A percentile compares a stretch with the other conserved stretches of the same genome.
phyloP scores from a whole-genome alignment of 306 rosid genomes.

The Begonia peltatifolia region DNA sequence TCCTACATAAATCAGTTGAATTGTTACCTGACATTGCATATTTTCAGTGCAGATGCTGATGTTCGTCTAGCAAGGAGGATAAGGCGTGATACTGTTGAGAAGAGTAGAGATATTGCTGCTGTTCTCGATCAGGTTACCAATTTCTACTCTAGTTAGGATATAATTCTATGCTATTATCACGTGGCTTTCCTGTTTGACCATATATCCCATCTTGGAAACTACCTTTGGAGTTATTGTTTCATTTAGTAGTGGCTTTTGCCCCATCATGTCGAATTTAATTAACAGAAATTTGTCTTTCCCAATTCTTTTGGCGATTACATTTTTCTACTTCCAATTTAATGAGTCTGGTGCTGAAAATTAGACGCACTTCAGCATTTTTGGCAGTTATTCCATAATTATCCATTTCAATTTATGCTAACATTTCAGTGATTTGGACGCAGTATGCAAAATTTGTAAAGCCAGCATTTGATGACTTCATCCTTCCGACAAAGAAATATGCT shows the following conservation, averaged over 20 bases:
- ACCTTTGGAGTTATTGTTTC: too few species aligned
- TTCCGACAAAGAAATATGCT: slow-evolving; percentile 97
- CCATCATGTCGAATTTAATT: too few species aligned
- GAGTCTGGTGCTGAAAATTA: too few species aligned
- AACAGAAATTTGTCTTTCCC: too few species aligned
- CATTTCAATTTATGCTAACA: slow-evolving; percentile 12
- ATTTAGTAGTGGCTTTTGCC: too few species aligned
- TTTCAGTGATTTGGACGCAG: slow-evolving; percentile 38
- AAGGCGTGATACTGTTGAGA: slow-evolving; percentile 78
- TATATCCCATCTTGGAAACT: too few species aligned
- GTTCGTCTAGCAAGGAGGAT: slow-evolving; percentile 97
- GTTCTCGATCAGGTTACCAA: slow-evolving; percentile 88
- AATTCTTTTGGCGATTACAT: too few species aligned
- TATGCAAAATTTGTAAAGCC: slow-evolving; percentile 96
- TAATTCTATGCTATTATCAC: too few species aligned
- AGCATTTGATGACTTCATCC: slow-evolving; percentile 95
- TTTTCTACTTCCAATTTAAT: too few species aligned
- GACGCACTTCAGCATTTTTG: too few species aligned
- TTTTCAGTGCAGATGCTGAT: slow-evolving; percentile 99
- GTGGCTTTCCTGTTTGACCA: too few species aligned
- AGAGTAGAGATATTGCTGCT: slow-evolving; percentile 69
- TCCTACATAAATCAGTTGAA: slow-evolving; percentile 25
- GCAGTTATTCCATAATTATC: too few species aligned
- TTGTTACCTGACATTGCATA: slow-evolving; percentile 52
- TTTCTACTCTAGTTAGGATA: neutral